Base-by-base conservation (phyloP, 495 filamentous ascomycete genomes). In the Penicillium bovifimosum region DNA sequence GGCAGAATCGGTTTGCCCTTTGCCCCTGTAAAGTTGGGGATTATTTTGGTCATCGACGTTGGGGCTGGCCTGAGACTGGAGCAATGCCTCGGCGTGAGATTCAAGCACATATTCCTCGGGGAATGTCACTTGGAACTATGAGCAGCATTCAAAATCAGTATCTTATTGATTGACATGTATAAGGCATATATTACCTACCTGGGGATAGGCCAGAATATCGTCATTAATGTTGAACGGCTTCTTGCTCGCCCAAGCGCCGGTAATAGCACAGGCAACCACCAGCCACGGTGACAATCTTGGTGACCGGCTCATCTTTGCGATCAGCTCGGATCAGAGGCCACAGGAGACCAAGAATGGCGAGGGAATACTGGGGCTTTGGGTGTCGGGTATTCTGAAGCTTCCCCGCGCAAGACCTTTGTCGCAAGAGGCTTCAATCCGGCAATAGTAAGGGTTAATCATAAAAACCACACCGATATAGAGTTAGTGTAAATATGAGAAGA, bases 201-300 rank as follows among this genome's bases (percentile, higher is more conserved):
- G 93, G 24, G 93, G 93, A 74, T 86, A 90, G 17, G 93, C 92
- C 32, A 96, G 76, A 9, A 98, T 66, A 67, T 98, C 93, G 63
- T 97, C 91, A 60, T 95, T 83, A 29, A 96, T 86, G 61, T 82
- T 90, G 71, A 91, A 91, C 26, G 80, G 71, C 61, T 75, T 75
- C 52, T 78, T 81, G 52, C 67, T 75, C 5, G 80, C 83, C 54
- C 73, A 69, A 24, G 70, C 75, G 39, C 64, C 66, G 5, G 71
- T 65, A 11, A 62, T 71, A 48, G 75, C 68, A 39, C 61, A 70
- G 24, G 61, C 58, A 38, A 75, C 52, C 24, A 57, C 54, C 8
- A 74, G 60, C 51, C 66, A 67, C 14, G 68, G 58, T 26, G 61
- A 32, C 16, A 67, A 41, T 8, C 51, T 53, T 38, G 52, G 60